phyloP scores from a whole-genome alignment of 768 basidiomycete genomes.

The Collybiopsis confluens region DNA sequence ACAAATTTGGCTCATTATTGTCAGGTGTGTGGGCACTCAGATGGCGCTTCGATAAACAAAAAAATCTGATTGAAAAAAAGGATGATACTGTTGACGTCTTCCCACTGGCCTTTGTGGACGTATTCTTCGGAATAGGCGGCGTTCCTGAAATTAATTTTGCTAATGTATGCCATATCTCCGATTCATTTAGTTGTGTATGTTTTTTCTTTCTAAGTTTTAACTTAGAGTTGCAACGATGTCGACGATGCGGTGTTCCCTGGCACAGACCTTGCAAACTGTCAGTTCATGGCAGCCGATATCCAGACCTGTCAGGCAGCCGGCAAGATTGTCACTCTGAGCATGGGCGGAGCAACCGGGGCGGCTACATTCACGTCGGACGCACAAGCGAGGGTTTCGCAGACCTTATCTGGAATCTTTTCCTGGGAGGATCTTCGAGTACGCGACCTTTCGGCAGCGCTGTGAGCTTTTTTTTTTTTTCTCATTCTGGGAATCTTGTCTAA shows the following conservation, averaged over 20 bases:
- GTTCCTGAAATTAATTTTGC: slow-evolving; percentile 57
- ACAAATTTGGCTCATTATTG: slow-evolving; percentile 48
- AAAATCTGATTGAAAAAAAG: slow-evolving; percentile 21
- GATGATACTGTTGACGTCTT: slow-evolving; percentile 56
- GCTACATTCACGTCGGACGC: slow-evolving; percentile 47
- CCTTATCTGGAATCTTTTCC: slow-evolving; percentile 64
- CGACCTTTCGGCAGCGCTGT: slow-evolving; percentile 60
- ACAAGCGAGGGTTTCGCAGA: slow-evolving; percentile 49
- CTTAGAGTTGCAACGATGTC: slow-evolving; percentile 45
- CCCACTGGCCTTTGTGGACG: slow-evolving; percentile 58
- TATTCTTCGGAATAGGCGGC: slow-evolving; percentile 56
- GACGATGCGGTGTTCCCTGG: slow-evolving; percentile 45
- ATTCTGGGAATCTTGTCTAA: not conserved
- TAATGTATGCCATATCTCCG: slow-evolving; percentile 35
- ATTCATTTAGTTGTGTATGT: not conserved
- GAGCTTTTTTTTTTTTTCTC: not conserved
- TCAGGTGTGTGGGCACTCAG: slow-evolving; percentile 27
- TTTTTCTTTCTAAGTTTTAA: not conserved
- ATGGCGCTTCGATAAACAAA: not conserved
- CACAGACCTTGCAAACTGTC: slow-evolving; percentile 54
- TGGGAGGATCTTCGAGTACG: slow-evolving; percentile 53
- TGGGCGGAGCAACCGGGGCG: slow-evolving; percentile 52
- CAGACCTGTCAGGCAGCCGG: slow-evolving; percentile 54
- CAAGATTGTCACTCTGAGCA: slow-evolving; percentile 44
- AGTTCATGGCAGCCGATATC: slow-evolving; percentile 52